A percentile compares a stretch with the other conserved stretches of the same genome.
Evolutionary conservation across 176 grass and related monocot species (phyloP).

Genomic region (Coix lacrymajobi): DNA sequence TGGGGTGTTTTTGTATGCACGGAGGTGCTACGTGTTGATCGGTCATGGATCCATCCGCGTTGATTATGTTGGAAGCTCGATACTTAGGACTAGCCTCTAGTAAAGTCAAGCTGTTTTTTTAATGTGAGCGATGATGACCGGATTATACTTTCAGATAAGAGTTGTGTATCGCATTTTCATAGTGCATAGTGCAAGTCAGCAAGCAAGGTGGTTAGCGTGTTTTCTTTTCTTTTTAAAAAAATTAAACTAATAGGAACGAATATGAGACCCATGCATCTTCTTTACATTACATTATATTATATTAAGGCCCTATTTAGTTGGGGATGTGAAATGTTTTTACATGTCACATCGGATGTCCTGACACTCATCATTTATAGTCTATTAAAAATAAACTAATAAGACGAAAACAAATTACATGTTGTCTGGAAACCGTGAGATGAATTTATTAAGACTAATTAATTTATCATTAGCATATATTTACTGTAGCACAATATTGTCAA

Average conservation of each 20-base stretch:
- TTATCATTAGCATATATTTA: no score
- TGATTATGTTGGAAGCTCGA: neutral
- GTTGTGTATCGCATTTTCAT: neutral
- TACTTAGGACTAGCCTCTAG: neutral
- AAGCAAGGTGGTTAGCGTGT: neutral
- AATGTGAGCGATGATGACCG: neutral
- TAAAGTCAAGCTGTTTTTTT: neutral
- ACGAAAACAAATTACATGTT: no score
- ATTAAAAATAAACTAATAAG: no score
- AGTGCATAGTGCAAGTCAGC: neutral
- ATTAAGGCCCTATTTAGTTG: no score
- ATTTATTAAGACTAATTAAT: no score
- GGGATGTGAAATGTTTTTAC: no score
- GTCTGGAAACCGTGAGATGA: no score
- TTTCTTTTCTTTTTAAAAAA: neutral
- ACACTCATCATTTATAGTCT: no score
- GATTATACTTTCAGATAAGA: neutral
- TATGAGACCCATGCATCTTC: neutral
- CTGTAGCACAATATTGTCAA: no score
- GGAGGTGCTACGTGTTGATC: slow-evolving; percentile 1
- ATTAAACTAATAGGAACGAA: neutral
- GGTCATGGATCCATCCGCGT: neutral
- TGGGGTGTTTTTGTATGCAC: neutral
- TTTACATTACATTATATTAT: no score
- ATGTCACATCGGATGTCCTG: no score